These are phyloP conservation scores for Ajuga reptans DNA, from an alignment of 305 asterid genomes.

Conservation along the genomic window DNA sequence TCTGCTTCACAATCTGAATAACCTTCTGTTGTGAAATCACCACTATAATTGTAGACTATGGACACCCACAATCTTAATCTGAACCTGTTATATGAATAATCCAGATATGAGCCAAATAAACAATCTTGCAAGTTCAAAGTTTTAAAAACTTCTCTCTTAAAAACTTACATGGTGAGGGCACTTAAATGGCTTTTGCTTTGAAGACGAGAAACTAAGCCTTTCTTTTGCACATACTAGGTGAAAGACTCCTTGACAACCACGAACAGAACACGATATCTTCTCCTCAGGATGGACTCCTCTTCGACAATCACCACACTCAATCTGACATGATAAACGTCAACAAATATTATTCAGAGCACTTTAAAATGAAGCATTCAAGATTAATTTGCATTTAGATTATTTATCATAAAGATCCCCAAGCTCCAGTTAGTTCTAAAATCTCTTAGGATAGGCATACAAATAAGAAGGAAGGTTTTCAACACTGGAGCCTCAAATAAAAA, in stretches of 20 bases:
- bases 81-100: not conserved
- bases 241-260: constrained; percentile 52
- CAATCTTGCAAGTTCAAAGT: not conserved
- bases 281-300: constrained; percentile 42
- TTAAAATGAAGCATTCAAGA: not conserved
- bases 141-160: not conserved
- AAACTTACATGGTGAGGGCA: constrained; percentile 90
- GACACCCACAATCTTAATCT: not conserved
- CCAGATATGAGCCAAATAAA: not conserved
- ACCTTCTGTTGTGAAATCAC: not conserved
- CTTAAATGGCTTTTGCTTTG: constrained; percentile 56
- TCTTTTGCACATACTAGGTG: constrained; percentile 62
- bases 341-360: not conserved
- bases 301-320: constrained; percentile 61
- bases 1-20: not conserved
- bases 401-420: not conserved
- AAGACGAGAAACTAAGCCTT: constrained; percentile 40
- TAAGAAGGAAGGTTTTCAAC: not conserved
- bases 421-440: not conserved
- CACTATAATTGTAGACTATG: not conserved
- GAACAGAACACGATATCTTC: constrained; percentile 52
- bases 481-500: not conserved
- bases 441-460: not conserved
- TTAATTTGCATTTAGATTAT: not conserved
- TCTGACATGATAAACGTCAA: constrained; percentile 39